Evolutionary conservation across 2,329 filamentous ascomycete species (phyloP).

Genomic region (Sclerotinia minor): DNA sequence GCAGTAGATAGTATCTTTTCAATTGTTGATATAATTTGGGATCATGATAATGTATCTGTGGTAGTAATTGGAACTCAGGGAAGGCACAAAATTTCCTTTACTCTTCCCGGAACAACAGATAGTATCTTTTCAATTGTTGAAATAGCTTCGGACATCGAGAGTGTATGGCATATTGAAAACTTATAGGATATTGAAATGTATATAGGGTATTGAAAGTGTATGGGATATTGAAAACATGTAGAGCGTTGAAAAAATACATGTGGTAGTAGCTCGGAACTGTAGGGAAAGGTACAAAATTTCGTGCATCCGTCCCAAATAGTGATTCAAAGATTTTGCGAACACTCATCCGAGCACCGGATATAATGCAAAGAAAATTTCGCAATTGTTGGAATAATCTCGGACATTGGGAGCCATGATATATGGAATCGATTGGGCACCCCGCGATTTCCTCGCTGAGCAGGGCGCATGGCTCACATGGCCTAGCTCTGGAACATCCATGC

Average conservation of each 20-base stretch:
- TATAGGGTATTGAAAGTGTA: neutral
- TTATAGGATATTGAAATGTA: neutral
- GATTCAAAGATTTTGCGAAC: neutral
- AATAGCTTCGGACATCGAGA: constrained; percentile 3
- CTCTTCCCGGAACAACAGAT: too few species aligned
- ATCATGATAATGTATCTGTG: too few species aligned
- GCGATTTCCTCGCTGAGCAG: constrained; percentile 12
- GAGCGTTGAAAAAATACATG: neutral
- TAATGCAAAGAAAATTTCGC: neutral
- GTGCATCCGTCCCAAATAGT: neutral
- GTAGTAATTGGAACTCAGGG: too few species aligned
- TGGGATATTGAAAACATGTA: neutral
- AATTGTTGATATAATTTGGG: too few species aligned
- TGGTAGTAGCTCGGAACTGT: neutral
- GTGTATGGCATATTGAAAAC: neutral
- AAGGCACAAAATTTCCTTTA: too few species aligned
- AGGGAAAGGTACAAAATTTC: neutral
- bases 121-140: neutral
- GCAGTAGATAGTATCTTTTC: too few species aligned
- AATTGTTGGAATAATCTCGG: constrained; percentile 5
- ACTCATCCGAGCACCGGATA: neutral
- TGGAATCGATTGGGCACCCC: constrained; percentile 15
- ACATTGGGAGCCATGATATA: constrained; percentile 6
- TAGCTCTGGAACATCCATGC: constrained; percentile 13
- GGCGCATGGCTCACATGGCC: constrained; percentile 9